Evolutionary conservation across 768 basidiomycete genomes (phyloP), one percentile per base, ranked within the genome.

Genomic region (Astraeus odoratus): DNA sequence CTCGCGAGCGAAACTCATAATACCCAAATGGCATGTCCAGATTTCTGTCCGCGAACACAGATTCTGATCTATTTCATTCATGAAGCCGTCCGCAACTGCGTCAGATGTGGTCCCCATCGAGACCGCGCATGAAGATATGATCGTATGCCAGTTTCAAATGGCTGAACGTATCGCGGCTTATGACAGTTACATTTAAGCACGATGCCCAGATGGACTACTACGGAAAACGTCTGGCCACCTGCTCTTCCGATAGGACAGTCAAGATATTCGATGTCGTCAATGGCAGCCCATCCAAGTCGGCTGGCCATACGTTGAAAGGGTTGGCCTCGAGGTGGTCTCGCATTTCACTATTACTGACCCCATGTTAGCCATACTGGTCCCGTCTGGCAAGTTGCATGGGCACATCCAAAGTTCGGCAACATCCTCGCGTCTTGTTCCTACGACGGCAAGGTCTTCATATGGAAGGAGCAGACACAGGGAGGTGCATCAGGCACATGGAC

Each of bases 191-290:
- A 24, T n/a, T 27, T 29, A 56, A 96, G 94, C 95, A 98, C 63
- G 96, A 99, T 63, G 94, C 95, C 16, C 96, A 98, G 57, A 71
- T 99, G 16, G 95, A 99, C 68, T 98, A 96, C 73, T 96, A 96
- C 56, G 94, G 93, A 26, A 92, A 93, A 65, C 81, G 94, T 34
- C 81, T 99, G 3, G 96, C 96, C 5, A 98, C 96, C 1, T 96
- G 94, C 62, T 95, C 91, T 1, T 94, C 91, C 0, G 96, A 99
- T 68, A 77, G 92, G 43, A 95, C 91, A 0, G 86, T 99, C 51
- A 87, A 91, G 57, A 83, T 98, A 8, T 98, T 98, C 60, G 92
- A 96, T 56, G 85, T 97, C 15, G 80, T 94, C 31, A 86, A 93
- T 38, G 93, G 91, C 22, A 88, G 94, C 54, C 65, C 83, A 10